Evolutionary conservation across 345 rosid genomes (phyloP).

Genomic region (Eucalyptus grandis): DNA sequence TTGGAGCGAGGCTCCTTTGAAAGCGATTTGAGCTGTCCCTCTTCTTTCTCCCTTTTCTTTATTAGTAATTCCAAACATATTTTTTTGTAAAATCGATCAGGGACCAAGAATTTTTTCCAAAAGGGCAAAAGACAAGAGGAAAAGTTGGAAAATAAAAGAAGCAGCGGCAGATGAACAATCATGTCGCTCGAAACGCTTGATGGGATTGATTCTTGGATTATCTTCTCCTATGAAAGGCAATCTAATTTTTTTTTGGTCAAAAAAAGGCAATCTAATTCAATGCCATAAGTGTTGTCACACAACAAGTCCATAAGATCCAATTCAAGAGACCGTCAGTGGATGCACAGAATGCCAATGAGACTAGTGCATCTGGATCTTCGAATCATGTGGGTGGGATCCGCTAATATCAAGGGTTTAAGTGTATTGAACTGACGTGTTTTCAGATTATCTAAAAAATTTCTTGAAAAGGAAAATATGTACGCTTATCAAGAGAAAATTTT

Average conservation of each 20-base stretch:
- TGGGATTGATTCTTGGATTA: not conserved
- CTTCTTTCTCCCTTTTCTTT: not conserved
- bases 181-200: not conserved
- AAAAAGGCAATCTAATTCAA: not conserved
- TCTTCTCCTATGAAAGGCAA: not conserved
- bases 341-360: not conserved
- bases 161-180: not conserved
- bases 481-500: accelerated
- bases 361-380: not conserved
- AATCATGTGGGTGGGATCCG: not conserved
- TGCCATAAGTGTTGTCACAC: not conserved
- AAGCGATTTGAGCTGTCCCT: not conserved
- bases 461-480: not conserved
- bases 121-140: not conserved
- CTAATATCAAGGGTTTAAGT: not conserved
- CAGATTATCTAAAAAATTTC: not conserved
- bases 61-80: not conserved
- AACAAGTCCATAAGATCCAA: not conserved
- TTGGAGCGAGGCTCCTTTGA: not conserved
- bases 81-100: not conserved
- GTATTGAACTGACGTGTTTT: not conserved
- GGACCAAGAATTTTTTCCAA: not conserved
- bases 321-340: not conserved
- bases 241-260: too few species aligned
- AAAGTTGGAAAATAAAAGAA: not conserved